These are phyloP conservation scores for Stagonosporopsis chrysanthemi DNA, from an alignment of 2,329 filamentous ascomycete species.

Conservation along the genomic window DNA sequence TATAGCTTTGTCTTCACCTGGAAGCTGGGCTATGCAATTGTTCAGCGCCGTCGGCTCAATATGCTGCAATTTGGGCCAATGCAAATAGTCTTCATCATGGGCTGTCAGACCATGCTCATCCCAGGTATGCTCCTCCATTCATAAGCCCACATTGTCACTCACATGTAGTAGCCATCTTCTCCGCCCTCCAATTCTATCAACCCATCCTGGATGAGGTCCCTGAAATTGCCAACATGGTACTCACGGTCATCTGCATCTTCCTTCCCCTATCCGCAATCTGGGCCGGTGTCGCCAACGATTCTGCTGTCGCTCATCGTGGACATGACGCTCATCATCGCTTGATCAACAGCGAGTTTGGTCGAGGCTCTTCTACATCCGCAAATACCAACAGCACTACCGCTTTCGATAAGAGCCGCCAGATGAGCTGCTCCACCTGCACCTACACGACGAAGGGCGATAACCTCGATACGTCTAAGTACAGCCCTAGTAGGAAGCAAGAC, in stretches of 20 bases:
- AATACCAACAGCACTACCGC: slow-evolving; percentile 18
- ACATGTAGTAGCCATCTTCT: slow-evolving; percentile 63
- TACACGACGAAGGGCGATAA: slow-evolving; percentile 28
- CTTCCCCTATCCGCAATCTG: slow-evolving; percentile 73
- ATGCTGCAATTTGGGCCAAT: slow-evolving; percentile 69
- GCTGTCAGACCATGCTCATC: slow-evolving; percentile 70
- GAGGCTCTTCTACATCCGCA: slow-evolving; percentile 16
- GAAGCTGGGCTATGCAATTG: slow-evolving; percentile 67
- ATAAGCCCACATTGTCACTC: slow-evolving; percentile 22
- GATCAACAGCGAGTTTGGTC: slow-evolving; percentile 34
- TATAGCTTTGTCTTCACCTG: slow-evolving; percentile 68
- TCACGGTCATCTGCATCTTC: slow-evolving; percentile 67
- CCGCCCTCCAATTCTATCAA: slow-evolving; percentile 63
- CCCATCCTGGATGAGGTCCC: slow-evolving; percentile 56
- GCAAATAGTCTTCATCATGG: slow-evolving; percentile 72
- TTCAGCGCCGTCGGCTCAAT: slow-evolving; percentile 63
- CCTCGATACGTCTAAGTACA: slow-evolving; percentile 18
- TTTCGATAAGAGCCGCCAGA: slow-evolving; percentile 29
- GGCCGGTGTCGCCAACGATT: slow-evolving; percentile 56
- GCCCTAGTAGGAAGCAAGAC: slow-evolving; percentile 14
- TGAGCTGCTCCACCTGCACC: slow-evolving; percentile 25
- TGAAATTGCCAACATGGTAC: slow-evolving; percentile 62
- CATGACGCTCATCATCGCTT: slow-evolving; percentile 39
- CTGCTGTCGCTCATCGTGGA: slow-evolving; percentile 26
- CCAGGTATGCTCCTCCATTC: slow-evolving; percentile 57